Conservation (phyloP, 176 grass and related monocot species). For the Paspalum notatum region DNA sequence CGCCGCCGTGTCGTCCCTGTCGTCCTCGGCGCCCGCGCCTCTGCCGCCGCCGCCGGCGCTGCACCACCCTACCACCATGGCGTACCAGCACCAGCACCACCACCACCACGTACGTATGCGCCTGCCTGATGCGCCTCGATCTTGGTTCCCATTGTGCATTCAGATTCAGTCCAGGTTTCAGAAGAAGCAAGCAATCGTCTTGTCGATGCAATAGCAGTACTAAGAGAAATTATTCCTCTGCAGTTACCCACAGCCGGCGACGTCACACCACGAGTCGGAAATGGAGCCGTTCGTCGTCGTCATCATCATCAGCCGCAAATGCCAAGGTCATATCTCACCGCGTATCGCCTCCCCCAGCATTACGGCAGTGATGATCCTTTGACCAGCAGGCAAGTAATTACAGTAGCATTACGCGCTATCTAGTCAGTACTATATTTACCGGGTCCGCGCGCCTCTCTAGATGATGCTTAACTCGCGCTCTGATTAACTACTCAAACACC, state of each 20-base stretch:
- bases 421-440: neutral
- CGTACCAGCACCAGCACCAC: neutral
- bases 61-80: neutral
- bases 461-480: neutral
- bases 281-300: constrained; percentile 9
- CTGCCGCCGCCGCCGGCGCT: neutral
- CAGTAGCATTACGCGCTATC: no score
- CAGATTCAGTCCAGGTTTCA: no score
- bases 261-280: neutral
- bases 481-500: neutral
- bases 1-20: constrained; percentile 1
- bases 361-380: neutral
- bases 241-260: no score
- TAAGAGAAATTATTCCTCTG: no score
- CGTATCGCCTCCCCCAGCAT: constrained; percentile 30
- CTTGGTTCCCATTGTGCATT: no score
- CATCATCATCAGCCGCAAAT: neutral
- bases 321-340: neutral
- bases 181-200: no score
- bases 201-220: no score
- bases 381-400: constrained; percentile 31
- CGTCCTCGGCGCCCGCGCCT: neutral
- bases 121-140: no score
- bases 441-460: no score
- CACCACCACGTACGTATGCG: neutral